A percentile compares a stretch with the other conserved stretches of the same genome.
These are phyloP conservation scores for Melampsora larici-populina DNA, from an alignment of 1,284 basidiomycete species.

Conservation along the genomic window DNA sequence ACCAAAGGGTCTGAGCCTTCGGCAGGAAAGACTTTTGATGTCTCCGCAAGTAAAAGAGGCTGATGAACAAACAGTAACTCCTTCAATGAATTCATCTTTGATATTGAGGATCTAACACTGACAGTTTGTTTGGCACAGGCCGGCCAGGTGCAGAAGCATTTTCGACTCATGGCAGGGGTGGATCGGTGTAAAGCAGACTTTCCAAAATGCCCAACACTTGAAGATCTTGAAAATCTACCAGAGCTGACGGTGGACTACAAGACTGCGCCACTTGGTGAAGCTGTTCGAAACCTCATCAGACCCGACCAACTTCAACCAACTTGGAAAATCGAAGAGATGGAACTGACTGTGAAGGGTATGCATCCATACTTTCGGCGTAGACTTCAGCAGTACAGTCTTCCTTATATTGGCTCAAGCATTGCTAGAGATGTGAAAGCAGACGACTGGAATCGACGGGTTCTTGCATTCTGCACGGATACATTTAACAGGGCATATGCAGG, in stretches of 20 bases:
- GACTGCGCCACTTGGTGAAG: background rate
- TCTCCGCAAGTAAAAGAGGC: background rate
- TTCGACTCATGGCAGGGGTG: background rate
- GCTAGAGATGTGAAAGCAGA: no score
- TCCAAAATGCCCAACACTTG: background rate
- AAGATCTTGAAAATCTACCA: constrained; percentile 11
- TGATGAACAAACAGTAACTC: constrained; percentile 1
- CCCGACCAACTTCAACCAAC: background rate
- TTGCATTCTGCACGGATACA: no score
- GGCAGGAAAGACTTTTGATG: background rate
- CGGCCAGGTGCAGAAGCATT: background rate
- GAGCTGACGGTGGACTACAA: background rate
- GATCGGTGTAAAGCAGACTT: constrained; percentile 2
- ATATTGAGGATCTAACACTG: background rate
- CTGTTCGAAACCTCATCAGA: constrained; percentile 2
- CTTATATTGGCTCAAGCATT: no score
- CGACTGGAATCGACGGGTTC: no score
- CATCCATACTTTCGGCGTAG: background rate
- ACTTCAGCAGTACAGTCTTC: constrained; percentile 5
- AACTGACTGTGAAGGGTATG: background rate
- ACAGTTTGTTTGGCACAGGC: background rate
- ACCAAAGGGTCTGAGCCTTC: background rate
- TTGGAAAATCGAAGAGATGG: constrained; percentile 11
- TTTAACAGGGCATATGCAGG: background rate
- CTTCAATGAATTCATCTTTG: background rate